Percentiles rank a stretch among this genome's conserved stretches.
phyloP scores from a whole-genome alignment of 768 basidiomycete genomes.

The Tulasnella sp. region DNA sequence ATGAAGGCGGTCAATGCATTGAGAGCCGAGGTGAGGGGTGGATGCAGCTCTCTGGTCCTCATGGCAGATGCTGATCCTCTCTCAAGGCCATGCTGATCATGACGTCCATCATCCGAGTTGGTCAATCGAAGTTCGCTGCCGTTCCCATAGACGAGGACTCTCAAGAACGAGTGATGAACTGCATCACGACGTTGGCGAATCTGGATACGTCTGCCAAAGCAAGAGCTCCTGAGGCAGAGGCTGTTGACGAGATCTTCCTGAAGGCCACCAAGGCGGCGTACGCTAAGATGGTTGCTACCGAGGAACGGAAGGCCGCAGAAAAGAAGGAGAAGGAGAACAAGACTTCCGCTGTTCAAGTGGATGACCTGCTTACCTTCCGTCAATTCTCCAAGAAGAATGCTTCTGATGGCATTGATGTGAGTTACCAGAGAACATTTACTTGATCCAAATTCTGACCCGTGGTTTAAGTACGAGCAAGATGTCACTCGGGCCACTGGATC shows the following conservation, averaged over 20 bases:
- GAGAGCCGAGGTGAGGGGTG: constrained; percentile 61
- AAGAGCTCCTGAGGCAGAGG: constrained; percentile 45
- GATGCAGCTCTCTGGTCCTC: neutral
- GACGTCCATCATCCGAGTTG: constrained; percentile 93
- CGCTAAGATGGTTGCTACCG: constrained; percentile 88
- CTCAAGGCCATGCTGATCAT: constrained; percentile 88
- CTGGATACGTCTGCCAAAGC: constrained; percentile 38
- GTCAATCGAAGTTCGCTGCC: constrained; percentile 89
- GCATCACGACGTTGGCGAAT: constrained; percentile 86
- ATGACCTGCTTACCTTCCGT: constrained; percentile 83
- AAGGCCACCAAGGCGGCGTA: constrained; percentile 83
- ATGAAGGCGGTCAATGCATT: constrained; percentile 54
- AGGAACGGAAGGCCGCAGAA: constrained; percentile 90
- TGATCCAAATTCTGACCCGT: neutral
- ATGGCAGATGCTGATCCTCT: neutral
- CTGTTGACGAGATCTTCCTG: constrained; percentile 45
- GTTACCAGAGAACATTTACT: constrained; percentile 30
- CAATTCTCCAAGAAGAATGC: constrained; percentile 90
- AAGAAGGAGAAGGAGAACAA: constrained; percentile 75
- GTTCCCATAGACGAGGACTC: constrained; percentile 98
- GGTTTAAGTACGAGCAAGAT: constrained; percentile 69
- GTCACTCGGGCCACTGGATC: constrained; percentile 81
- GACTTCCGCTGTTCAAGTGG: constrained; percentile 71
- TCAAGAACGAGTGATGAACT: constrained; percentile 90
- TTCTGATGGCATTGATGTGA: constrained; percentile 50